These are phyloP conservation scores for Citrullus mucosospermus DNA, from an alignment of 306 rosid genomes.

Conservation along the genomic window DNA sequence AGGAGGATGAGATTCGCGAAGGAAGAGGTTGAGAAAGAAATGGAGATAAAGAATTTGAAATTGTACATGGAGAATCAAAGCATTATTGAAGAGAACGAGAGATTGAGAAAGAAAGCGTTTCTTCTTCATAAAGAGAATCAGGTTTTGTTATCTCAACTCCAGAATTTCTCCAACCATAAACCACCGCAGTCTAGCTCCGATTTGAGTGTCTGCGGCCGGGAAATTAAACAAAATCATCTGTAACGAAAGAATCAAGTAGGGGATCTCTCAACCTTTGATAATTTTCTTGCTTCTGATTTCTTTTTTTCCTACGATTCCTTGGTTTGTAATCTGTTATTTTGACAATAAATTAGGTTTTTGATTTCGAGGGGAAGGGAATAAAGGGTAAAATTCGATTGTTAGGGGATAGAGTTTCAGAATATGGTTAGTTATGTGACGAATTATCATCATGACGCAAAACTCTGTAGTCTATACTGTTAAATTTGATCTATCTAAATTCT, in stretches of 20 bases:
- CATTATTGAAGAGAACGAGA: slow-evolving; percentile 61
- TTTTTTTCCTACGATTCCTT: not conserved
- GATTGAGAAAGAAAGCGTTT: slow-evolving; percentile 59
- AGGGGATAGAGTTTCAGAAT: slow-evolving; percentile 1
- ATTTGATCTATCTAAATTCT: not conserved
- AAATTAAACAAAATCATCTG: not conserved
- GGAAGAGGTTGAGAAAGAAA: slow-evolving; percentile 26
- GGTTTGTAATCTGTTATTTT: slow-evolving; percentile 1
- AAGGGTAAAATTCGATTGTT: not conserved
- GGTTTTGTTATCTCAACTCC: slow-evolving; percentile 43
- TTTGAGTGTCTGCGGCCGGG: not conserved
- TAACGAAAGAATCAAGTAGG: not conserved
- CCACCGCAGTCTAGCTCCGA: not conserved
- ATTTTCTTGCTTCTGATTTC: not conserved
- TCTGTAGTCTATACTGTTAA: not conserved
- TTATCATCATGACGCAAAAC: not conserved
- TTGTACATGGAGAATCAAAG: slow-evolving; percentile 50
- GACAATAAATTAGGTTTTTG: not conserved
- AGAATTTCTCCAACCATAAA: not conserved
- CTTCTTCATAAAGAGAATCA: slow-evolving; percentile 71
- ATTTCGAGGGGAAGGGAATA: slow-evolving; percentile 1
- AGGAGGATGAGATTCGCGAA: slow-evolving; percentile 37
- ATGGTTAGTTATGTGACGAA: not conserved
- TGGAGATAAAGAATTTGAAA: slow-evolving; percentile 57
- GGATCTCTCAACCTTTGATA: not conserved